Percentiles rank a stretch among this genome's conserved stretches.
These are phyloP conservation scores for Cladophialophora psammophila DNA, from an alignment of 2,329 filamentous ascomycete genomes.

Conservation along the genomic window DNA sequence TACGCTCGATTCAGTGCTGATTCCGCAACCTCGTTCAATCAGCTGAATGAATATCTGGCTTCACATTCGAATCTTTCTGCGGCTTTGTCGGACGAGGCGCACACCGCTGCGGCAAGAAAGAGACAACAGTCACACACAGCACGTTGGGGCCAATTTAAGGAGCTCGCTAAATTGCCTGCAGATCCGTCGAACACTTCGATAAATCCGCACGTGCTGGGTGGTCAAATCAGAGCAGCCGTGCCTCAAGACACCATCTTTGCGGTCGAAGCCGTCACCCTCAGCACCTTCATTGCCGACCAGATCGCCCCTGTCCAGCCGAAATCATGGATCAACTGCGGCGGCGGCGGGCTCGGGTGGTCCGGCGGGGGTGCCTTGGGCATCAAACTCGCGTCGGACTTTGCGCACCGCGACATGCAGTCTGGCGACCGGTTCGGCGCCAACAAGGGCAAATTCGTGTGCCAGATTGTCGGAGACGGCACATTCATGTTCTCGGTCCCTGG, in stretches of 20 bases:
- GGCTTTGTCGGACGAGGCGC: conserved; percentile 47
- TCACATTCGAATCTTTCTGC: conserved; percentile 53
- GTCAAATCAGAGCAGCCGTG: conserved; percentile 62
- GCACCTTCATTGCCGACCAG: conserved; percentile 72
- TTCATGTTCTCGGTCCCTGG: conserved; percentile 71
- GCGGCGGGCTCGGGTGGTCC: conserved; percentile 81
- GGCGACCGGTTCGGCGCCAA: conserved; percentile 40
- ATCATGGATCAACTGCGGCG: conserved; percentile 81
- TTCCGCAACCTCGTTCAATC: conserved; percentile 68
- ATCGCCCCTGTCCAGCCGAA: conserved; percentile 72
- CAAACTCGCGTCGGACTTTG: conserved; percentile 70
- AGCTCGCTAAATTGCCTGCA: conserved; percentile 61
- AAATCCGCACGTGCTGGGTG: conserved; percentile 65
- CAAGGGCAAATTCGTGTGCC: conserved; percentile 67
- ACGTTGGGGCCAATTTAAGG: conserved; percentile 66
- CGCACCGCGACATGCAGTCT: conserved; percentile 51
- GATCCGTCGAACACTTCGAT: conserved; percentile 65
- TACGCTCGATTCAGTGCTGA: conserved; percentile 72
- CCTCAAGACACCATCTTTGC: conserved; percentile 75
- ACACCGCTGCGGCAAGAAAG: conserved; percentile 44
- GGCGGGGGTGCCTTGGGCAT: conserved; percentile 78
- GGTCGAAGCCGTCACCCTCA: conserved; percentile 79
- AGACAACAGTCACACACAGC: conserved; percentile 64
- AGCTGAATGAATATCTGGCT: conserved; percentile 70
- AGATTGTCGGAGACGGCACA: conserved; percentile 73